Evolutionary conservation across 768 basidiomycete genomes (phyloP).

Genomic region (Suillus decipiens): DNA sequence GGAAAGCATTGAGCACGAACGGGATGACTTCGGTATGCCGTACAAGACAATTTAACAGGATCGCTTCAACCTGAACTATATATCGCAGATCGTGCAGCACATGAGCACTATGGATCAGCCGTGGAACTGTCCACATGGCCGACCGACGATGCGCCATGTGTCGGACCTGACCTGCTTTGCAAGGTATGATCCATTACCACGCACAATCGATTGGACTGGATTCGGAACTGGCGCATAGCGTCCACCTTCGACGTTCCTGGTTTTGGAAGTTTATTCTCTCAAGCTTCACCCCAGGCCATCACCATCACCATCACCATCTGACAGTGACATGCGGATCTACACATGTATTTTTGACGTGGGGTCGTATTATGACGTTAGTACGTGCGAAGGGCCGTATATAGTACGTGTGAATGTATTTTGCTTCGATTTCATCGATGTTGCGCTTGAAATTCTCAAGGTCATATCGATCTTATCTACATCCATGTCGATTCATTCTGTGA

Average conservation of each 20-base stretch:
- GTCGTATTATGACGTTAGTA: neutral
- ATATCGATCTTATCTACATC: conserved; percentile 10
- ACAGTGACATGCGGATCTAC: neutral
- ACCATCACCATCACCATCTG: neutral
- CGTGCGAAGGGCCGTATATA: neutral
- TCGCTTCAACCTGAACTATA: neutral
- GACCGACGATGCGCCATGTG: conserved; percentile 82
- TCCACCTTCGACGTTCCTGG: neutral
- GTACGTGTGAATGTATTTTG: conserved; percentile 1
- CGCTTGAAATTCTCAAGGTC: neutral
- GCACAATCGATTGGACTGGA: conserved; percentile 39
- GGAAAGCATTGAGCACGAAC: conserved; percentile 70
- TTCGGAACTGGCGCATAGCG: conserved; percentile 18
- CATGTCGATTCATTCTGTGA: conserved; percentile 57
- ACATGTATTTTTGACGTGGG: neutral
- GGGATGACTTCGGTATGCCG: conserved; percentile 72
- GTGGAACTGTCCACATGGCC: conserved; percentile 87
- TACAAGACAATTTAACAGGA: neutral
- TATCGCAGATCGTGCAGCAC: conserved; percentile 64
- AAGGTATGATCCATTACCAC: conserved; percentile 16
- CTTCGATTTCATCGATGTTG: neutral
- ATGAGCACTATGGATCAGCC: conserved; percentile 87
- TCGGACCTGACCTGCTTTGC: conserved; percentile 47
- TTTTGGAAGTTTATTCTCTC: neutral
- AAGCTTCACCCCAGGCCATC: neutral